phyloP scores from a whole-genome alignment of 2,329 filamentous ascomycete species.

The Emergomyces pasteurianus region DNA sequence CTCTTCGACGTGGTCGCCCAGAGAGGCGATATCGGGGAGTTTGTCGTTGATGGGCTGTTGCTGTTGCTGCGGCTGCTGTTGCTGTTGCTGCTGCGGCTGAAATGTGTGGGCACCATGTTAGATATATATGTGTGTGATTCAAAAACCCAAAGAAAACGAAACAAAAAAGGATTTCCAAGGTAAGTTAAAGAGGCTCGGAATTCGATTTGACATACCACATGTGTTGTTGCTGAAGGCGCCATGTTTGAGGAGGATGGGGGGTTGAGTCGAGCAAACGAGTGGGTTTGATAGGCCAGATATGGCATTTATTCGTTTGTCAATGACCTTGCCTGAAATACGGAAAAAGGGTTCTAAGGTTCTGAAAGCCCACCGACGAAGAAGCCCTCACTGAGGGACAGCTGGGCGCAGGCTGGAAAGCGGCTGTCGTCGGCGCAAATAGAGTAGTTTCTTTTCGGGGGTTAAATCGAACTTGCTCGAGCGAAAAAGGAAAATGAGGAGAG shows the following conservation, averaged over 20 bases:
- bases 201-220: slow-evolving; percentile 4
- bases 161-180: background rate
- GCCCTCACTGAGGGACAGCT: background rate
- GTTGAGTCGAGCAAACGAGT: slow-evolving; percentile 6
- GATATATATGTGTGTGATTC: background rate
- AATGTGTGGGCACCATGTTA: background rate
- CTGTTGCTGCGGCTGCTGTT: background rate
- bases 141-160: background rate
- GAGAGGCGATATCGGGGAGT: slow-evolving; percentile 43
- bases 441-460: background rate
- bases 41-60: slow-evolving; percentile 31
- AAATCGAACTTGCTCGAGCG: background rate
- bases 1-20: slow-evolving; percentile 66
- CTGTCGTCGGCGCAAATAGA: background rate
- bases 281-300: slow-evolving; percentile 7
- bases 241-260: slow-evolving; percentile 9
- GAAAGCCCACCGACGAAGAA: background rate
- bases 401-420: background rate
- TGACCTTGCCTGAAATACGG: background rate
- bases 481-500: background rate
- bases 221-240: slow-evolving; percentile 7
- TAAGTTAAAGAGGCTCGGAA: background rate
- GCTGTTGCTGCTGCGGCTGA: slow-evolving; percentile 12
- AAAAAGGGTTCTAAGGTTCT: background rate
- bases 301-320: slow-evolving; percentile 8